Evolutionary conservation across 1,139 yeast genomes (phyloP), one percentile per base, ranked within the genome.

Genomic region (Lipomyces yarrowii): DNA sequence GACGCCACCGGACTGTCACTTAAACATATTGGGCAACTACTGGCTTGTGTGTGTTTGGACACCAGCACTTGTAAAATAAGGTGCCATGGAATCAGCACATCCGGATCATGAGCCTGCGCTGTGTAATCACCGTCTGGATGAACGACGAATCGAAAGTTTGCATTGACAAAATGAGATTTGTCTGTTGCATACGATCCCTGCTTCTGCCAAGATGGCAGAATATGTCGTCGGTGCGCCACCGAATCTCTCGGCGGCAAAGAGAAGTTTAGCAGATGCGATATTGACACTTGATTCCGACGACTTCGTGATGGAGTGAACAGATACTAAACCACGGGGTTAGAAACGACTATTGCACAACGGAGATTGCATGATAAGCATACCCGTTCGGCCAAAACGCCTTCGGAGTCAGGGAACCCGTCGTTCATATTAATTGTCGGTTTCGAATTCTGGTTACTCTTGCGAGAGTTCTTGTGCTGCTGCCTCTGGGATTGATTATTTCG

Each of bases 1-100:
- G 99, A 98, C 0, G 98, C 98, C 52, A 90, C 84, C 10, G 94
- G 90, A 26, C 87, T 88, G 64, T 90, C 96, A 42, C 89, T 84
- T 21, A 94, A 81, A 76, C 99, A 96, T 51, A 96, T 94, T 0
- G 99, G 98, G 75, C 99, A 96, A 35, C 83, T 86, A 64, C 88
- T 85, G n/a, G 67, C 57, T 62, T 73, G 75, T 13, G 65, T 60
- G 15, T 92, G 90, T 70, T 83, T 85, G 13, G 96, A 90, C 0
- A 86, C 88, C 26, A 91, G 77, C 3, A 94, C 91, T 63, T 97
- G 81, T 53, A 89, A 78, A 4, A 94, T 87, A 58, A 85, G 82
- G 2, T 82, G 81, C 70, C 85, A 82, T 8, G 88, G 85, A 2
- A 94, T 81, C 0, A 91, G 89, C 6, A 86, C 78, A 74, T 92